These are phyloP conservation scores for Dissophora globulifera DNA, from an alignment of 192 early-diverging fungal species.

Conservation along the genomic window DNA sequence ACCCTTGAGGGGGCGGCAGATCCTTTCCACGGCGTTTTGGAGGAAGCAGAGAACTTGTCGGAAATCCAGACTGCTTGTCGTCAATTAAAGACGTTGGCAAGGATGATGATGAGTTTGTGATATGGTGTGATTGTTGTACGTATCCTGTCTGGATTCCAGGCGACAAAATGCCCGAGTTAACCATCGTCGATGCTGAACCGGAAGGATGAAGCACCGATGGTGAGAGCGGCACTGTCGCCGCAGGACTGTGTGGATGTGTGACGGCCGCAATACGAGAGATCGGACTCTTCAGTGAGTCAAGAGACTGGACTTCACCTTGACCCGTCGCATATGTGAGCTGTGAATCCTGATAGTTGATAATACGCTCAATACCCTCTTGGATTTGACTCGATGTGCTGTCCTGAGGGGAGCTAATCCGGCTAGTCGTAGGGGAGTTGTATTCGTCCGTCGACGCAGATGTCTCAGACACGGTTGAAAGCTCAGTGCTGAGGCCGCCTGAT, in stretches of 20 bases:
- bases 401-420: not conserved
- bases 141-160: too few species aligned
- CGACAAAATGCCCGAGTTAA: too few species aligned
- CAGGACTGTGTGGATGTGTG: not conserved
- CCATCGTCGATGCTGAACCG: too few species aligned
- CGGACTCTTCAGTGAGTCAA: constrained; percentile 19
- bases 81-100: too few species aligned
- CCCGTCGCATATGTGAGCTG: constrained; percentile 7
- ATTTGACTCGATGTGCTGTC: not conserved
- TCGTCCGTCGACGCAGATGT: not conserved
- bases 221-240: not conserved
- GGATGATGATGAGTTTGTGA: too few species aligned
- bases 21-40: too few species aligned
- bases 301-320: not conserved
- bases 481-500: not conserved
- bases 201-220: not conserved
- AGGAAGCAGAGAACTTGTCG: too few species aligned
- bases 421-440: not conserved
- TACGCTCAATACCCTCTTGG: constrained; percentile 14
- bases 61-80: too few species aligned
- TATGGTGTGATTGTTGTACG: too few species aligned
- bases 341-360: constrained; percentile 35
- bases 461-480: constrained; percentile 28
- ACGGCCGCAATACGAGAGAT: constrained; percentile 22
- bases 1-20: too few species aligned